Evolutionary conservation across 306 rosid genomes (phyloP), one percentile per base, ranked within the genome.

Genomic region (Cicer bijugum): DNA sequence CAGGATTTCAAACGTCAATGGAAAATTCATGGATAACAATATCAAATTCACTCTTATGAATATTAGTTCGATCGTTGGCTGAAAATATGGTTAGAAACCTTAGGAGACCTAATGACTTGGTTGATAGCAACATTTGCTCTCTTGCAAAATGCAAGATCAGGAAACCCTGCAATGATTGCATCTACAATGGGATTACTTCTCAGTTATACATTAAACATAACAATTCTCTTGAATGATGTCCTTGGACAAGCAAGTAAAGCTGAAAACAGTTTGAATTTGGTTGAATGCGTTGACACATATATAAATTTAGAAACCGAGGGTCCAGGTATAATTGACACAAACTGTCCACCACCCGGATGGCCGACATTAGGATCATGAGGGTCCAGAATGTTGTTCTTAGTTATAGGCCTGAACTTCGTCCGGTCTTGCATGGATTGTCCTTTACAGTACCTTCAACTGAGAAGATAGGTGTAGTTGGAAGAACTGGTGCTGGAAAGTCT

Each of bases 401-500:
- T 6, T 93, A 91, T 52, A 83, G 98, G 81, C 89, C 98, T 10
- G 96, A 89, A 84, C 97, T 93, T 83, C 96, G 93, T 68, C 96
- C 88, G 0, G 97, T 91, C 20, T 56, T 93, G 72, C 96, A 91
- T 33, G 96, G 96, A 44, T 81, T 93, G 62, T 86, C 97, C 37
- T 93, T 89, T 47, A 58, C 58, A 9, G 84, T 91, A 51, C 82
- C 84, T 38, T 84, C 96, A 67, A 88, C 83, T n/a, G 97, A 93
- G 78, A 93, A 93, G 84, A 62, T 93, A 14, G 98, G 96, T 28
- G 85, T 93, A 37, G 97, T 93, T 66, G 97, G 98, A 83, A 88
- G 97, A 84, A 93, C 98, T 48, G 97, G 98, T 60, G 98, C 98
- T 23, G 97, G 98, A 52, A 93, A 93, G 72, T 93, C 98, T 58